Evolutionary conservation across 768 basidiomycete species (phyloP), one percentile per base, ranked within the genome.

Genomic region (Multifurca ochricompacta): DNA sequence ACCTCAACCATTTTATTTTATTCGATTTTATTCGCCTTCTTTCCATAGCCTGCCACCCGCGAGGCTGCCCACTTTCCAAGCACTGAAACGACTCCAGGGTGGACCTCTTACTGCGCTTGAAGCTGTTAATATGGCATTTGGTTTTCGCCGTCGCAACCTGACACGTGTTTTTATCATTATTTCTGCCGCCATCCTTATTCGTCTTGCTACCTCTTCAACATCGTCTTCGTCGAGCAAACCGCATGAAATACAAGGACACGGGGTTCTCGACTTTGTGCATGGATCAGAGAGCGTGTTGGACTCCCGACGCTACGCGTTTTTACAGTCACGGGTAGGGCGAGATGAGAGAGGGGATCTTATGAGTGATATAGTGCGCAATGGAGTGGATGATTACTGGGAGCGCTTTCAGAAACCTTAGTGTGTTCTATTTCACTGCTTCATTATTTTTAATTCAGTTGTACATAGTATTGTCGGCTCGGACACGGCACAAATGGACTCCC

Each of bases 321-420:
- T 98, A 37, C 96, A 98, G 71, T 77, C 80, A 2, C 78, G 96
- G 31, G 79, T 91, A 72, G 93, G 93, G 1, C 75, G 95, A 55
- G 95, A 97, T 64, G 82, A 87, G 62, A 74, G 82, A 42, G 77
- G 80, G 1, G 95, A 96, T 64, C 74, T 97, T 48, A 81, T 98
- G 60, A 78, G 81, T 44, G 76, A 79, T 54, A 73, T 89, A 28
- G 80, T 97, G 54, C 69, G 75, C 46, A 81, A 88, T 64, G 95
- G 95, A 14, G 78, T 85, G 37, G 64, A 74, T 43, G 90, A 97
- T 68, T 97, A 87, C 65, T 99, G 95, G 96, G 81, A 84, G 13
- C 76, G 91, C 27, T 96, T 90, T 67, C 92, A 96, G 65, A 75
- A 85, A 61, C 94, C 95, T 13, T 95, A 91, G 89, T 91, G 63